A percentile compares a stretch with the other conserved stretches of the same genome.
These are phyloP conservation scores for Xylaria cubensis DNA, from an alignment of 495 filamentous ascomycete species.

Conservation along the genomic window DNA sequence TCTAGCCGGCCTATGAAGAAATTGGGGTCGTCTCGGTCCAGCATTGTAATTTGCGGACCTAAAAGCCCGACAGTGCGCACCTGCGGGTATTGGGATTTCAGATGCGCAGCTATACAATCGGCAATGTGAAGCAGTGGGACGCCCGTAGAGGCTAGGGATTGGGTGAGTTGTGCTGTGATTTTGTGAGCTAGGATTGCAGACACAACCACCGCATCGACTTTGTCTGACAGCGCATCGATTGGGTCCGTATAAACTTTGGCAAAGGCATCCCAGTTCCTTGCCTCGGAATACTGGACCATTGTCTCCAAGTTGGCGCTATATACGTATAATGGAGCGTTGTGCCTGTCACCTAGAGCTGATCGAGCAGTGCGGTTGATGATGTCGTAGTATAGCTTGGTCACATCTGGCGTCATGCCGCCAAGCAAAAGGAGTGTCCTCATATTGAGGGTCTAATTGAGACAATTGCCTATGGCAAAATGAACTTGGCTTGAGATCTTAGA, in stretches of 20 bases:
- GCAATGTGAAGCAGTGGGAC: conserved; percentile 32
- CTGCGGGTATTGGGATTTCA: conserved; percentile 24
- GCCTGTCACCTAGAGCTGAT: conserved; percentile 26
- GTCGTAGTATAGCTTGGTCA: conserved; percentile 32
- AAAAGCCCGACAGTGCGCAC: conserved; percentile 28
- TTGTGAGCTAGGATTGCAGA: conserved; percentile 34
- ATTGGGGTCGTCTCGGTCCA: conserved; percentile 22
- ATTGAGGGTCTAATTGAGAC: not conserved
- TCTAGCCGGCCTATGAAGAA: conserved; percentile 28
- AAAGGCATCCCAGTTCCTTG: conserved; percentile 25
- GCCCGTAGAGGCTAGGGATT: conserved; percentile 4
- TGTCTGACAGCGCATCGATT: conserved; percentile 11
- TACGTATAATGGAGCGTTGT: conserved; percentile 29
- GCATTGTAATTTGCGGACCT: conserved; percentile 26
- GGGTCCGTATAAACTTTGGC: conserved; percentile 23
- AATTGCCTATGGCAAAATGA: not conserved
- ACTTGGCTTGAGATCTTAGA: not conserved
- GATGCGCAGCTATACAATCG: conserved; percentile 25
- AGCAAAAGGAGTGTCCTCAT: conserved; percentile 23
- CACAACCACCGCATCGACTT: conserved; percentile 29
- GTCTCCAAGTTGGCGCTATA: conserved; percentile 32
- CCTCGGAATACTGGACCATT: conserved; percentile 26
- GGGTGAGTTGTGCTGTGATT: conserved; percentile 23
- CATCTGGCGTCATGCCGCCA: conserved; percentile 30
- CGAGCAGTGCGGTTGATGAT: conserved; percentile 31